Base-by-base conservation (phyloP, 208 protist species). In the Phytomonas sp. region DNA sequence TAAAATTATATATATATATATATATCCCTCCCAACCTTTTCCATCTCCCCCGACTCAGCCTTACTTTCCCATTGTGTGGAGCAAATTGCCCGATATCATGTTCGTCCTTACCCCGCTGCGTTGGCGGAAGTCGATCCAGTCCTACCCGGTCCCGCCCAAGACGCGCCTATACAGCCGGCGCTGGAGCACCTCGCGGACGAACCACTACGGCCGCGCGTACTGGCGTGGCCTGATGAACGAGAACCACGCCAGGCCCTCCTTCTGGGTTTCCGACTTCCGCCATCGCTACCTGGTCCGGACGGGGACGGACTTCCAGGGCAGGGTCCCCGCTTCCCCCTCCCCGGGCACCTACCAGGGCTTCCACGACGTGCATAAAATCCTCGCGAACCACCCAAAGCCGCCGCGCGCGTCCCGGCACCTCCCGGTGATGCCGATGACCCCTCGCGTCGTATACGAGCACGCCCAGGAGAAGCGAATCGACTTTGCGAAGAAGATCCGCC, bases 201-300 rank as follows among this genome's bases (percentile, higher is more conserved):
- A 96, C 67, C 70, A 87, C 14, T 94, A 93, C 74, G 80, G 76
- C 32, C 82, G 88, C 42, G 83, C 89, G 81, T 96, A 87, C 71
- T 97, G 92, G 90, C 89, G 89, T 32, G 72, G 80, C 1, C 42
- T 85, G 3, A 86, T 95, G 78, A 85, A 91, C 71, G 86, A 92
- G 72, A 82, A 94, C 68, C 79, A 88, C 66, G 66, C 78, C 10
- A 83, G 90, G n/a, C 88, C 88, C 26, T 94, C 87, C 23, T 95
- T 97, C 65, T 97, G 92, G 90, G 86, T 92, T 19, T 97, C 92
- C 34, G 92, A 97, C 76, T 97, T 97, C 67, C 83, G 87, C 31
- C 92, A 97, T 72, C 77, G 83, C 66, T 91, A 97, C 67, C 77
- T 97, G 1, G 81, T 83, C 37, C 82, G 87, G 67, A 89, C 88